Evolutionary conservation across 768 basidiomycete species (phyloP).

Genomic region (Trametes coccinea): DNA sequence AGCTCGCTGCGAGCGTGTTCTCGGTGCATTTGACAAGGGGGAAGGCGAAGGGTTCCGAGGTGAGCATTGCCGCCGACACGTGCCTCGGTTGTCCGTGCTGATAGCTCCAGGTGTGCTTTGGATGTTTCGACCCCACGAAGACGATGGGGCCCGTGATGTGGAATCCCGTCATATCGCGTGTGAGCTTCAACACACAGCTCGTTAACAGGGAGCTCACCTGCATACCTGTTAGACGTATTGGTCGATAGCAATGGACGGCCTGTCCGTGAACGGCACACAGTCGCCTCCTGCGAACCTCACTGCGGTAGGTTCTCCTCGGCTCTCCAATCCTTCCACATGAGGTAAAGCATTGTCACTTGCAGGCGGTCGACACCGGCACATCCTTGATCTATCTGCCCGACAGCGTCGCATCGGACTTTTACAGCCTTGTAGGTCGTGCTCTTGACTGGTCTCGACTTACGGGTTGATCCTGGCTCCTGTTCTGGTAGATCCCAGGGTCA

Average conservation of each 20-base stretch:
- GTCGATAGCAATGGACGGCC: conserved; percentile 51
- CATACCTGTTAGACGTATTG: conserved; percentile 41
- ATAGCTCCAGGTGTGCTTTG: conserved; percentile 39
- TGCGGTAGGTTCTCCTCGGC: conserved; percentile 37
- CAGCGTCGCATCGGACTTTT: conserved; percentile 45
- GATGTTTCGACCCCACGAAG: conserved; percentile 42
- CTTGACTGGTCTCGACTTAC: too few species aligned
- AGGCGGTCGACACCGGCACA: conserved; percentile 73
- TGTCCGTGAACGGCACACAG: conserved; percentile 36
- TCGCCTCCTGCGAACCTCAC: conserved; percentile 29
- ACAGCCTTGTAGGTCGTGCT: conserved; percentile 46
- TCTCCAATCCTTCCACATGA: conserved; percentile 3
- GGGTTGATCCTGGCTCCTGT: too few species aligned
- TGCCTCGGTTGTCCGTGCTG: neutral
- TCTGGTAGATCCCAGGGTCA: conserved; percentile 59
- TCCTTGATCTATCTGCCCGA: conserved; percentile 62
- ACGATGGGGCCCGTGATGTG: conserved; percentile 39
- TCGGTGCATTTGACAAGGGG: conserved; percentile 56
- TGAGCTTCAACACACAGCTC: conserved; percentile 7
- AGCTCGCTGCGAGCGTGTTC: conserved; percentile 50
- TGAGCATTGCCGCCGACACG: conserved; percentile 23
- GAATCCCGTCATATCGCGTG: conserved; percentile 40
- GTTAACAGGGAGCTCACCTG: too few species aligned
- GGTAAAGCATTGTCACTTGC: neutral
- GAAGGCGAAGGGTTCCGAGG: conserved; percentile 48